Evolutionary conservation across 2,329 filamentous ascomycete genomes (phyloP).

Genomic region (Cercospora sesami): DNA sequence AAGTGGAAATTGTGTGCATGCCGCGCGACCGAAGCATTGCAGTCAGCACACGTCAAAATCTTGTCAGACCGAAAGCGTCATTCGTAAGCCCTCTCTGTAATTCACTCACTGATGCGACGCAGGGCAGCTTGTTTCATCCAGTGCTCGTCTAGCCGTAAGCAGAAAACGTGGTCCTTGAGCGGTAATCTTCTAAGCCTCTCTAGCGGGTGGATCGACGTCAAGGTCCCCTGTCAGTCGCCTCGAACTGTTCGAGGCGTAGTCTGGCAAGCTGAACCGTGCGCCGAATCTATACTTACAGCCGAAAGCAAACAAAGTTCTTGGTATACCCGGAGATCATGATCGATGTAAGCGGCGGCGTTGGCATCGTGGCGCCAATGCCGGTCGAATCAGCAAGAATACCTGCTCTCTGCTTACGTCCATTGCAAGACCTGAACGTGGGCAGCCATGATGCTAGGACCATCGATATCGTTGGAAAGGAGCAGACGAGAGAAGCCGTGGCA

Average conservation of each 20-base stretch:
- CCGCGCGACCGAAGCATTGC: not conserved
- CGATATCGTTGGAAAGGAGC: not conserved
- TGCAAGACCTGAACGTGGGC: not conserved
- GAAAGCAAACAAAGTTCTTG: not conserved
- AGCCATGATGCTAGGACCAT: not conserved
- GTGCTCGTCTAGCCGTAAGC: not conserved
- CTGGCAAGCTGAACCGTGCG: not conserved
- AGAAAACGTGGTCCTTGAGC: not conserved
- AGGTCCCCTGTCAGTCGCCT: not conserved
- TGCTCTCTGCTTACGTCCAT: not conserved
- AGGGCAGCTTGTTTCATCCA: not conserved
- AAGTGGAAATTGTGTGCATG: not conserved
- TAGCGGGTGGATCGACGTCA: not conserved
- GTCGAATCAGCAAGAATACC: not conserved
- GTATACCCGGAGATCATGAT: not conserved
- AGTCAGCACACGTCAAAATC: not conserved
- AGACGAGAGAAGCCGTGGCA: slow-evolving; percentile 1
- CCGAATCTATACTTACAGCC: not conserved
- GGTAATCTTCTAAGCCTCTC: not conserved
- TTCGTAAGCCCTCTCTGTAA: not conserved
- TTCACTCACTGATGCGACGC: not conserved
- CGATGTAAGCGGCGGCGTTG: not conserved
- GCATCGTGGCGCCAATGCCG: not conserved
- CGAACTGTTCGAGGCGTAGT: not conserved
- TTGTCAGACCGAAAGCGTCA: not conserved